Percentiles rank a stretch among this genome's conserved stretches.
Evolutionary conservation across 306 rosid species (phyloP).

Genomic region (Datisca glomerata): DNA sequence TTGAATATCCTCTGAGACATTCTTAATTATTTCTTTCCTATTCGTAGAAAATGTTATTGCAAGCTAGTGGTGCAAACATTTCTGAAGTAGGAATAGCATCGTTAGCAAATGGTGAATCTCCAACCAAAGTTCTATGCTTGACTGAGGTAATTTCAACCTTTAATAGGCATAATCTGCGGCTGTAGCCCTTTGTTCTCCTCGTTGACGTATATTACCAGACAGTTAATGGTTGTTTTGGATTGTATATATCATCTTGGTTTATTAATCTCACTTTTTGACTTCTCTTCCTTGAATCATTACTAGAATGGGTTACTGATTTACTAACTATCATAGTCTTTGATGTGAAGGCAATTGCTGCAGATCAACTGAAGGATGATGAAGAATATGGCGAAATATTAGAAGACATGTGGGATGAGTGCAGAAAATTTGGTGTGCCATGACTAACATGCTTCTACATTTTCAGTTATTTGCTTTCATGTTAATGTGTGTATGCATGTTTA

Average conservation of each 20-base stretch:
- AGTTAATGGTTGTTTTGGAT: too few relatives aligned
- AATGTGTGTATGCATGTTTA: neutral
- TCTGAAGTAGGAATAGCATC: slow-evolving; percentile 28
- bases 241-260: too few relatives aligned
- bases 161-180: too few relatives aligned
- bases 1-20: neutral
- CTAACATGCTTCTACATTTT: neutral
- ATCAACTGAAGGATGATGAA: slow-evolving; percentile 38
- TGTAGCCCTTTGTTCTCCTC: too few relatives aligned
- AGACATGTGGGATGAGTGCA: slow-evolving; percentile 76
- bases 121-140: slow-evolving; percentile 61
- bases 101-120: slow-evolving; percentile 21
- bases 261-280: too few relatives aligned
- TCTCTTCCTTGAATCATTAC: too few relatives aligned
- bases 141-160: slow-evolving; percentile 35
- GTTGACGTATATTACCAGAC: too few relatives aligned
- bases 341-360: slow-evolving; percentile 47
- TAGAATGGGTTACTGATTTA: too few relatives aligned
- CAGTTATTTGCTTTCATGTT: neutral
- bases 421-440: slow-evolving; percentile 56
- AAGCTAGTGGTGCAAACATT: slow-evolving; percentile 39
- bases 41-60: slow-evolving; percentile 46
- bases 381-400: slow-evolving; percentile 64
- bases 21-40: neutral
- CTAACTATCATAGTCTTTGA: too few relatives aligned